Percentiles rank a stretch among this genome's conserved stretches.
Evolutionary conservation across 2,329 filamentous ascomycete genomes (phyloP).

Genomic region (Venturia oleaginea): DNA sequence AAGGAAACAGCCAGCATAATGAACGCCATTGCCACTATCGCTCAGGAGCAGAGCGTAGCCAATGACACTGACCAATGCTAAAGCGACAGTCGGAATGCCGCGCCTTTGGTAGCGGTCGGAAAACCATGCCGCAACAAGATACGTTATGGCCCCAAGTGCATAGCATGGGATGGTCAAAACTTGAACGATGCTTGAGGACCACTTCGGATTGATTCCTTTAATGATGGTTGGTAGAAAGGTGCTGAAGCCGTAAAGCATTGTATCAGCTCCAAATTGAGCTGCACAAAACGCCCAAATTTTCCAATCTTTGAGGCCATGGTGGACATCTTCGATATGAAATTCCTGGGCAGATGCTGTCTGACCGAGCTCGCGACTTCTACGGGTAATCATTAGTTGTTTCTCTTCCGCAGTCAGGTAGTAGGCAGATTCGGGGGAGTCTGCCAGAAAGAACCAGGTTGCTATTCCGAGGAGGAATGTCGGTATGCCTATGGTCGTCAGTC

Average conservation of each 20-base stretch:
- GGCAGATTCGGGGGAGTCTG: constrained; percentile 57
- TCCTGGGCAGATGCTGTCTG: constrained; percentile 40
- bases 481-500: background rate
- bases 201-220: constrained; percentile 51
- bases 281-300: constrained; percentile 63
- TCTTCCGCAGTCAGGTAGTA: constrained; percentile 53
- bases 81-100: constrained; percentile 54
- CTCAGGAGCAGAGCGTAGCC: constrained; percentile 62
- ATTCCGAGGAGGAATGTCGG: constrained; percentile 46
- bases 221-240: constrained; percentile 77
- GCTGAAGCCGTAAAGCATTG: constrained; percentile 69
- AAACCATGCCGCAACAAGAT: constrained; percentile 55
- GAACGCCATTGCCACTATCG: constrained; percentile 49
- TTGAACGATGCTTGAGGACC: constrained; percentile 58
- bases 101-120: constrained; percentile 60
- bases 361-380: constrained; percentile 42
- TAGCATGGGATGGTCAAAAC: constrained; percentile 74
- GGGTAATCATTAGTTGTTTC: constrained; percentile 45
- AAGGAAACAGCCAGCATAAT: constrained; percentile 71
- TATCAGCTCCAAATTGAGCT: constrained; percentile 64
- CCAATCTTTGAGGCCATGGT: constrained; percentile 62
- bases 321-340: constrained; percentile 55
- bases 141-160: constrained; percentile 59
- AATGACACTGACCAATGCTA: constrained; percentile 53
- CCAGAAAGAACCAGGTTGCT: constrained; percentile 48